Conservation (phyloP, 129 eudicot species). For the Chrysanthemum lavandulifolium region DNA sequence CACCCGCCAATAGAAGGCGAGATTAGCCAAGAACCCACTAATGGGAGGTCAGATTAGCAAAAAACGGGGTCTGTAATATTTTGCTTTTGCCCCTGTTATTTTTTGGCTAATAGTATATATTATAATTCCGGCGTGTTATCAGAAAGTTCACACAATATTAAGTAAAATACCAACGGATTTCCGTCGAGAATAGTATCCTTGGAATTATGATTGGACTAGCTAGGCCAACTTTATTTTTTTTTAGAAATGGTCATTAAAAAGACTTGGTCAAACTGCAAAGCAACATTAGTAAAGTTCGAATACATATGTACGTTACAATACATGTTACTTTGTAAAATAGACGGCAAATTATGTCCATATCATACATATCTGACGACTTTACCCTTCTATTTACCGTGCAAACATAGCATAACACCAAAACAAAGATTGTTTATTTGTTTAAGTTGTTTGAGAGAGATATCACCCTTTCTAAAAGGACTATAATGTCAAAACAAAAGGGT, state of each 20-base stretch:
- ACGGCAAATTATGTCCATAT: slow-evolving; percentile 10
- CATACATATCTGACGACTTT: neutral
- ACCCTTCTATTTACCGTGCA: neutral
- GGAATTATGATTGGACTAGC: neutral
- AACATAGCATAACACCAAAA: neutral
- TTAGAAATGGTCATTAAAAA: neutral
- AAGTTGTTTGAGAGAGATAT: neutral
- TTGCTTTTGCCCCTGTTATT: no score
- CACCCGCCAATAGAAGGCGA: no score
- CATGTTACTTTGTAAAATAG: neutral
- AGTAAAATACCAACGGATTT: no score
- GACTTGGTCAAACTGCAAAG: slow-evolving; percentile 7
- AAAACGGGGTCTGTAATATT: no score
- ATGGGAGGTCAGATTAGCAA: no score
- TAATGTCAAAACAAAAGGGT: neutral
- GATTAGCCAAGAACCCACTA: no score
- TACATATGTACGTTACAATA: neutral
- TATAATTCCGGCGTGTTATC: no score
- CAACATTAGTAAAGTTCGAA: neutral
- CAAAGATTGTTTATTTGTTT: neutral
- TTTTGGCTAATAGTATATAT: no score
- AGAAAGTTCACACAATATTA: no score
- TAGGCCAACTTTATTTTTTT: neutral
- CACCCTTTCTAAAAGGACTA: neutral
- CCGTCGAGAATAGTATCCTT: no score